Percentiles rank a stretch among this genome's conserved stretches.
phyloP scores from a whole-genome alignment of 2,329 filamentous ascomycete species.

The Orbilia ellipsospora region DNA sequence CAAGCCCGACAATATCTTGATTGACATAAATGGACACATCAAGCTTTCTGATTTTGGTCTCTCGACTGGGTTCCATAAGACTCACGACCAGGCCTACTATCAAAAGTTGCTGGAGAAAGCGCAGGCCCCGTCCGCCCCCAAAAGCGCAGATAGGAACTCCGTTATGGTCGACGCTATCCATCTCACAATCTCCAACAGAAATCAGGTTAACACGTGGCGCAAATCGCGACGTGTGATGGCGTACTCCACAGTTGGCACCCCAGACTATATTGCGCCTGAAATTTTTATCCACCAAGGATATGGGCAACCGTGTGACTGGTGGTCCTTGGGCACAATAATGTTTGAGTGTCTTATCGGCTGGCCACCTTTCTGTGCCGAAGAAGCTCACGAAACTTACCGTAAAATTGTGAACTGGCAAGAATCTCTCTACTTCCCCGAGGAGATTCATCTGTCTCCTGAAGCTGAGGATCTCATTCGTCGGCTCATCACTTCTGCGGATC shows the following conservation, averaged over 20 bases:
- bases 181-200: slow-evolving; percentile 94
- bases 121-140: slow-evolving; percentile 60
- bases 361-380: slow-evolving; percentile 98
- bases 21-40: slow-evolving; percentile 94
- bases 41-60: slow-evolving; percentile 98
- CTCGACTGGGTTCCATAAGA: slow-evolving; percentile 96
- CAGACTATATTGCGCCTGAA: slow-evolving; percentile 97
- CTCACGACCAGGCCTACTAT: slow-evolving; percentile 98
- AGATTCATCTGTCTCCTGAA: slow-evolving; percentile 86
- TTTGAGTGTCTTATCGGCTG: slow-evolving; percentile 98
- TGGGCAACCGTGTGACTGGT: slow-evolving; percentile 98
- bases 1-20: slow-evolving; percentile 97
- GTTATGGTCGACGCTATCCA: slow-evolving; percentile 98
- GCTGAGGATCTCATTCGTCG: slow-evolving; percentile 93
- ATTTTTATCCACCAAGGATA: slow-evolving; percentile 98
- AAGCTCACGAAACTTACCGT: slow-evolving; percentile 95
- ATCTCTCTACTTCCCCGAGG: slow-evolving; percentile 94
- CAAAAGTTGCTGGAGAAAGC: slow-evolving; percentile 87
- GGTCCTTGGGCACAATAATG: slow-evolving; percentile 99
- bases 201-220: slow-evolving; percentile 98
- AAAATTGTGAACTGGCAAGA: slow-evolving; percentile 99
- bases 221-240: slow-evolving; percentile 95
- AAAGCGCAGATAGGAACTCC: slow-evolving; percentile 80
- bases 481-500: slow-evolving; percentile 92
- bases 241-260: slow-evolving; percentile 97